Evolutionary conservation across 2,329 filamentous ascomycete species (phyloP).

Genomic region (Sporothrix inflata): DNA sequence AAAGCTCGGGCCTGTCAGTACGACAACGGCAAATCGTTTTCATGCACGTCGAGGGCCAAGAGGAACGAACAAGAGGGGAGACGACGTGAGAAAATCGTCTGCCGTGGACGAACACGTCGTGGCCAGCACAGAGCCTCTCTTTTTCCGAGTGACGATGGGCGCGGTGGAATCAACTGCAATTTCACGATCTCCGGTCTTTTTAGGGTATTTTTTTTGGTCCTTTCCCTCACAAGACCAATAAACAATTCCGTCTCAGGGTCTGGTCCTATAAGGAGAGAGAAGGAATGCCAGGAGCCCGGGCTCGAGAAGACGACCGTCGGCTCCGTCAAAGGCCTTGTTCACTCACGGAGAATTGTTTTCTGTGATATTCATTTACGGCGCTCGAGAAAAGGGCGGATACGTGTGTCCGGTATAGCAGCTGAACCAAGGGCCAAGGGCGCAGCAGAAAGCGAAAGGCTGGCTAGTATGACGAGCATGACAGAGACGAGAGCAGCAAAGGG

Average conservation of each 20-base stretch:
- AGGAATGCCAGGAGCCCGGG: slow-evolving; percentile 6
- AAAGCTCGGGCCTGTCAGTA: slow-evolving; percentile 21
- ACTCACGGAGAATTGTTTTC: slow-evolving; percentile 15
- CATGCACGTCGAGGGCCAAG: background rate
- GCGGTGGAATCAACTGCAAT: background rate
- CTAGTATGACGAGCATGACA: background rate
- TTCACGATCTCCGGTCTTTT: background rate
- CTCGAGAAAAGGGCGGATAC: background rate
- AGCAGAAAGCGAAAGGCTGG: background rate
- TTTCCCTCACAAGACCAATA: background rate
- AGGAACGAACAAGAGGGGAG: slow-evolving; percentile 23
- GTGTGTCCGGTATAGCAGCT: background rate
- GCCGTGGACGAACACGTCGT: slow-evolving; percentile 3
- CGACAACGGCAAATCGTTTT: slow-evolving; percentile 22
- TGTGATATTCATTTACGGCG: background rate
- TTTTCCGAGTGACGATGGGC: background rate
- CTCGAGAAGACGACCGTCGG: slow-evolving; percentile 12
- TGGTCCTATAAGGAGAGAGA: background rate
- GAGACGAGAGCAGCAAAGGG: background rate
- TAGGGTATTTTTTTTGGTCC: background rate
- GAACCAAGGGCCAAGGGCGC: background rate
- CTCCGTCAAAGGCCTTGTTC: background rate
- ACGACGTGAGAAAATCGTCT: background rate
- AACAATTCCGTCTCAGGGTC: background rate
- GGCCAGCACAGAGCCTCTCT: slow-evolving; percentile 16